Base-by-base conservation (phyloP, 1,284 basidiomycete species). In the Testicularia cyperi region DNA sequence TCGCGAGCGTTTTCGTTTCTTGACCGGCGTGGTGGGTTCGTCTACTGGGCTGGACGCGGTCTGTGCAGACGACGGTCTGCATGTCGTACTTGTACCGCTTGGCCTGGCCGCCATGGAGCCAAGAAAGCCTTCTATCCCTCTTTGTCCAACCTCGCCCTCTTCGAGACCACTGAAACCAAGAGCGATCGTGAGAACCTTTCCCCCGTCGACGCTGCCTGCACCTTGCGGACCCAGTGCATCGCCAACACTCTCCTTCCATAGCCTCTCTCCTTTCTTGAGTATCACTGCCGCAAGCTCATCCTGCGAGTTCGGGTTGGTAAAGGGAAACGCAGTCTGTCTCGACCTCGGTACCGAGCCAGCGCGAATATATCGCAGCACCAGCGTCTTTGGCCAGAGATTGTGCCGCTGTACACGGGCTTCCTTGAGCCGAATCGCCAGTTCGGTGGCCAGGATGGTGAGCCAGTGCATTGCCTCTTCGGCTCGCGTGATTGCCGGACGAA, bases 381-480 rank as follows among this genome's bases (percentile, higher is more conserved):
- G 80, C 0, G 88, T 88, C 77, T 90, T 96, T 0, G 94, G 94
- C 74, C 92, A 97, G 15, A 96, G 75, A 24, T 86, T 85, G 9
- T 45, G 30, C 16, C 82, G 82, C 1, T 80, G 79, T 51, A 87
- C 82, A 14, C 94, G 81, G 1, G 88, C 88, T 60, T 97, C 90
- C 35, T 84, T 84, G 18, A 98, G 80, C 33, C 94, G 82, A 13
- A 92, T 81, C 6, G 87, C 84, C 14, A 98, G 81, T 71, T 98
- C 94, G 13, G 90, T 88, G 8, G 91, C 85, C 15, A 97, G 83
- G 8, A 97, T 87, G 5, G 85, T 82, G 24, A 98, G 83, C 95
- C 94, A 98, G 58, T 92, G 88, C 38, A 84, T 80, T 8, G 65
- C 73, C 39, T 75, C 56, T 24, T 63, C 42, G 29, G 57, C 29